Evolutionary conservation across 352 stramenopile species (phyloP), one percentile per base, ranked within the genome.

Genomic region (Phytophthora palmivora): DNA sequence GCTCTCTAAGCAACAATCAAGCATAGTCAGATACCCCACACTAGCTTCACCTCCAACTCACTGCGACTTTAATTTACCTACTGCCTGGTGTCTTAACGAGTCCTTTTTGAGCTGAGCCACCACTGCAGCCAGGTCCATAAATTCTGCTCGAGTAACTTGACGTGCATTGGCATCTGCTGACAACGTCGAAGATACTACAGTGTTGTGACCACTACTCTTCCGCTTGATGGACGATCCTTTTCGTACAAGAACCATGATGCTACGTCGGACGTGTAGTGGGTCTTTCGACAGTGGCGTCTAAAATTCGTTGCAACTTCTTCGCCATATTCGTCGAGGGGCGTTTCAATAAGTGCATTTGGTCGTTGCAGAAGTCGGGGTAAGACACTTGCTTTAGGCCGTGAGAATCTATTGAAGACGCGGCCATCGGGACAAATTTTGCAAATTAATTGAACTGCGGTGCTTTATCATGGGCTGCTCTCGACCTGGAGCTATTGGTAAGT

Each of bases 41-140:
- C 11, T 24, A 48, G 15, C 14, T 30, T 34, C 22, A 33, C 1
- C 18, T 36, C n/a, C 22, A 49, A 4, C 4, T 34, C 2, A 47
- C n/a, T 42, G 37, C 34, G 16, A 6, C 37, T 38, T 10, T 15
- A 8, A 43, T 47, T 53, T 49, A 87, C 73, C 74, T n/a, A 78
- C 55, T 3, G 45, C 59, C 32, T 84, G 68, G 9, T 84, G 75
- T 2, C 72, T 70, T 24, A 72, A 39, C 0, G 58, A 54, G 26
- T 90, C 67, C 46, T 88, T 88, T 9, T 73, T 74, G 10, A 90
- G 70, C 47, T 87, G 65, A 0, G 67, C 67, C 14, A 88, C 78
- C 0, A 47, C 50, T 12, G 61, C 45, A 21, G 72, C 60, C n/a
- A 90, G 69, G 47, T 88, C 78, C 51, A 86, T 79, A 46, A 88